Evolutionary conservation across 73 alveolate genomes (phyloP), one percentile per base, ranked within the genome.

Genomic region (Blepharisma stoltei): DNA sequence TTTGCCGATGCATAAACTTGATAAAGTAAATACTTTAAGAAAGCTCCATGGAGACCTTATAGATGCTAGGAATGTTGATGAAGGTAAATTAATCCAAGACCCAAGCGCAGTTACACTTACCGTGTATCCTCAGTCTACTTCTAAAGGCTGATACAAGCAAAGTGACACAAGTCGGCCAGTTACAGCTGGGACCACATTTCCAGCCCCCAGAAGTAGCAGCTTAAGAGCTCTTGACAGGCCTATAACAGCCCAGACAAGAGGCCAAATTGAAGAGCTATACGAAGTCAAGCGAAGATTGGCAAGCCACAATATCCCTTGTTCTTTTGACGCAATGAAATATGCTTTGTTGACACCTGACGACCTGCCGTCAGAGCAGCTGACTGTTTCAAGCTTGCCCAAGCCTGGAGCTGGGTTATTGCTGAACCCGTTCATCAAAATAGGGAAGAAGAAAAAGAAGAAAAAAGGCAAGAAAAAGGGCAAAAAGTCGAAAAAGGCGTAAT

Each of bases 281-380:
- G 73, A 60, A 25, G 73, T 60, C 23, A 60, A 60, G 73, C 14
- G 23, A 25, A 14, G 45, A 60, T 25, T 60, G 37, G 73, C 73
- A 14, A 60, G 23, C 2, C 14, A 60, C 18, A 60, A 60, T 60
- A 60, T 60, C 2, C 73, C 73, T 14, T 60, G 73, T 5, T 14
- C 46, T 25, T 14, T 60, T 60, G 73, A 60, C 5, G 23, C 73
- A 18, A 8, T 60, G 38, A 60, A 60, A 47, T 60, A 60, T 60
- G 73, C 48, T 18, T 25, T 60, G 37, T 5, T 60, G 5, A 60
- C 23, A 38, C 73, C 73, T 60, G 73, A 60, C 0, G 73, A 60
- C 73, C 46, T 60, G 6, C 73, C 73, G 2, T 25, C 48, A 8
- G 73, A 60, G 46, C 14, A 14, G 2, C 47, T 60, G 14, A 60